Evolutionary conservation across 345 rosid species (phyloP), one percentile per base, ranked within the genome.

Genomic region (Firmiana major): DNA sequence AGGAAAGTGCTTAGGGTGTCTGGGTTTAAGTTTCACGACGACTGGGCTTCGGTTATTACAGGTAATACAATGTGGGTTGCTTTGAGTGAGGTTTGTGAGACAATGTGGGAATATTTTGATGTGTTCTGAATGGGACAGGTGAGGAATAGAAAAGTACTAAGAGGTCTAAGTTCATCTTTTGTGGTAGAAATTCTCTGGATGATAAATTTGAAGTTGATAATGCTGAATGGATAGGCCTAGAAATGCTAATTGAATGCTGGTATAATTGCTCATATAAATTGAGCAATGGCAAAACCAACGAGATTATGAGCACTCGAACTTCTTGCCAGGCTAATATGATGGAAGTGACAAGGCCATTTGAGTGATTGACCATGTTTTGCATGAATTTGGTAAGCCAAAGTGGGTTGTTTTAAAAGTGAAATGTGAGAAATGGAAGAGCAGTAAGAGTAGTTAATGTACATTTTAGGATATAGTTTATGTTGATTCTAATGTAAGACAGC

Each of bases 41-140:
- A 89, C 0, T 91, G 94, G 93, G 94, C 94, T 1, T 86, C 90
- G 28, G 98, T 95, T 62, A 95, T 95, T 82, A 79, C 91, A 24
- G 98, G 98, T 94, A 79, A 42, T 45, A 57, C 26, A 55, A 73
- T 57, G 65, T 38, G 36, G 51, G 15, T 57, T 40, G 53, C 5
- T 58, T 74, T 58, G 38, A 73, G 34, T 73, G n/a, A 58, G 28
- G 58, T 57, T 55, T 3, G 9, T 22, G 3, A 9, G 40, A 19
- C 45, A 46, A 24, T 24, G 60, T 45, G 26, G 42, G 22, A 45
- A 74, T 0, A 46, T 26, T 68, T 1, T 66, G 48, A 74, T 78
- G 68, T 68, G 11, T 68, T 21, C 17, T 17, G 4, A 53, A 31
- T 9, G 17, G 15, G 45, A 53, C 26, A 71, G 19, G 6, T 51